A percentile compares a stretch with the other conserved stretches of the same genome.
Evolutionary conservation across 2,329 filamentous ascomycete genomes (phyloP).

Genomic region (Neodidymelliopsis sp.): DNA sequence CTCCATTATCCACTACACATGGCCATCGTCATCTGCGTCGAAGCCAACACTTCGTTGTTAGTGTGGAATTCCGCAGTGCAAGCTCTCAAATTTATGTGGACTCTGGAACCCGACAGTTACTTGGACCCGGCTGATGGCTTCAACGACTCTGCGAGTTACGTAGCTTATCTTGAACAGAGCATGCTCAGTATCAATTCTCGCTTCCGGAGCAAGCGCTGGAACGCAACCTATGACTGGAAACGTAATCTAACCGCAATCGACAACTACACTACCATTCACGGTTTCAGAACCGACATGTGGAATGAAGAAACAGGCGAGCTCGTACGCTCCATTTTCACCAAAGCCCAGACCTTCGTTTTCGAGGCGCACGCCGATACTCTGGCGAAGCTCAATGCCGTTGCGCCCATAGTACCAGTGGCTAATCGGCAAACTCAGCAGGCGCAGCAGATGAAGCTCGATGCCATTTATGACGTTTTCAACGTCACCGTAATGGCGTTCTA

Average conservation of each 20-base stretch:
- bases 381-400: slow-evolving; percentile 33
- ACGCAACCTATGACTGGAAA: slow-evolving; percentile 30
- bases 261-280: slow-evolving; percentile 28
- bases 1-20: slow-evolving; percentile 69
- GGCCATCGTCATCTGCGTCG: slow-evolving; percentile 65
- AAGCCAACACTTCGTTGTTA: slow-evolving; percentile 53
- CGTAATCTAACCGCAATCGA: slow-evolving; percentile 33
- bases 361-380: slow-evolving; percentile 35
- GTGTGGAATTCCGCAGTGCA: slow-evolving; percentile 37
- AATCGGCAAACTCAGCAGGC: neutral
- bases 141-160: slow-evolving; percentile 9
- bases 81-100: slow-evolving; percentile 31
- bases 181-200: slow-evolving; percentile 28
- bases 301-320: slow-evolving; percentile 29
- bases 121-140: slow-evolving; percentile 26
- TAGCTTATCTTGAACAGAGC: slow-evolving; percentile 27
- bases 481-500: slow-evolving; percentile 37
- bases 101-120: slow-evolving; percentile 20
- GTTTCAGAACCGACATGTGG: slow-evolving; percentile 26
- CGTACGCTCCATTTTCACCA: slow-evolving; percentile 23
- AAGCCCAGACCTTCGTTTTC: slow-evolving; percentile 36
- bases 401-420: slow-evolving; percentile 4
- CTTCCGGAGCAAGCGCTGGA: slow-evolving; percentile 31
- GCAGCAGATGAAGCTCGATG: slow-evolving; percentile 12
- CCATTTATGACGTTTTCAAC: slow-evolving; percentile 34